Evolutionary conservation across 2,329 filamentous ascomycete species (phyloP), one percentile per base, ranked within the genome.

Genomic region (Cercospora citrullina): DNA sequence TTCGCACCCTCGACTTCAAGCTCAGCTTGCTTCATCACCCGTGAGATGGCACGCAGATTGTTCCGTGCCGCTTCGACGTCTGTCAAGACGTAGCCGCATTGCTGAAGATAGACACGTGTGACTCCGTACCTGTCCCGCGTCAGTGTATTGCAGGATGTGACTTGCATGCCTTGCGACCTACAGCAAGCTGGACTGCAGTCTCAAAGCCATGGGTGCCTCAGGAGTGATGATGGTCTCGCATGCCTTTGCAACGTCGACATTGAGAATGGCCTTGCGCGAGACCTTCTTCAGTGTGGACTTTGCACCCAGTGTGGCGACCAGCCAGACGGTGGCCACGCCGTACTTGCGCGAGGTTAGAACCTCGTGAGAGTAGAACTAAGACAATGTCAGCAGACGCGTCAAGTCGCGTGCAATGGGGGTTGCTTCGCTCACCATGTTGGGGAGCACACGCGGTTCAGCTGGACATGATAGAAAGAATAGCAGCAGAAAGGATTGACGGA

Each of bases 321-420:
- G 88, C 94, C 95, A 99, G 68, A 99, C 90, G 2, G 94, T 99
- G 14, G 94, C 91, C 66, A 99, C 91, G 65, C 95, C 95, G 86
- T 97, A 91, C 78, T 95, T 90, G 76, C 89, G 89, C 70, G 87
- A 94, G 3, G 90, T 95, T 65, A 99, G 87, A 68, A 99, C 87
- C 89, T 61, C 33, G 57, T 65, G 64, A 21, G 62, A 64, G 31
- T 64, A 64, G 31, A 64, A 64, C 62, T 64, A 23, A 2, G 3
- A 30, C 18, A 21, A 33, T 16, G 31, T 64, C 33, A 64, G 62
- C 51, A 33, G 30, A 64, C 62, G 53, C 53, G 53, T 59, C 62
- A 45, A 21, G 31, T 57, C 62, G 62, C 33, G 61, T 58, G 14
- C 28, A 33, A 6, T 9, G 16, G 7, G 36, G n/a, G 10, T 14